A percentile compares a stretch with the other conserved stretches of the same genome.
Conservation (phyloP, 768 basidiomycete species). For the Pholiota molesta region DNA sequence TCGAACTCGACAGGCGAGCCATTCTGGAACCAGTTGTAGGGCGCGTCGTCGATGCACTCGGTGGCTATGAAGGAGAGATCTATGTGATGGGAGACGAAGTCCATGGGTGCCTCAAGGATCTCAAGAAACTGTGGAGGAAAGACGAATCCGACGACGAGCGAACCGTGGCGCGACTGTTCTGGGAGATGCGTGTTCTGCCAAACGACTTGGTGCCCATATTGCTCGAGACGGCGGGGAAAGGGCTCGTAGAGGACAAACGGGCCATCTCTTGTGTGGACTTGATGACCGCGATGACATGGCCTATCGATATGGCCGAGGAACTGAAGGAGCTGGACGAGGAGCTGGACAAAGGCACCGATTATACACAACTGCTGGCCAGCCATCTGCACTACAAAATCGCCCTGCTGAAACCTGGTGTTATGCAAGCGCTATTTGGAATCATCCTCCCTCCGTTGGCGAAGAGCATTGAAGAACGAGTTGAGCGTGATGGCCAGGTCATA, state of each 20-base stretch:
- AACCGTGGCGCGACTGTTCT: constrained; percentile 92
- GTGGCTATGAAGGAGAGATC: constrained; percentile 65
- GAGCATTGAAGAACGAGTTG: constrained; percentile 62
- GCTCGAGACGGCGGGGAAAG: constrained; percentile 76
- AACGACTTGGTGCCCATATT: constrained; percentile 93
- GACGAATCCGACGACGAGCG: constrained; percentile 98
- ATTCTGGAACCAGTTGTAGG: constrained; percentile 70
- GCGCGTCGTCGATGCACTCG: constrained; percentile 79
- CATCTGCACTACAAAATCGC: constrained; percentile 91
- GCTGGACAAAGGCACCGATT: constrained; percentile 81
- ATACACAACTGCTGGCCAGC: constrained; percentile 77
- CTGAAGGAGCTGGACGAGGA: constrained; percentile 90
- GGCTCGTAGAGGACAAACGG: constrained; percentile 77
- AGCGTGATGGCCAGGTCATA: constrained; percentile 85
- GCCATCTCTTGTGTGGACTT: constrained; percentile 86
- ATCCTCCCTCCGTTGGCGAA: constrained; percentile 81
- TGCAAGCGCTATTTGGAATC: constrained; percentile 75
- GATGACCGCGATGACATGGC: constrained; percentile 98
- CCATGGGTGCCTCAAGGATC: constrained; percentile 86
- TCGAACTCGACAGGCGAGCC: constrained; percentile 49
- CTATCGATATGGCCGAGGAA: constrained; percentile 94
- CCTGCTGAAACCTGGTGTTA: constrained; percentile 65
- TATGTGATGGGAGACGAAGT: constrained; percentile 84
- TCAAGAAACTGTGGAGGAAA: constrained; percentile 94
- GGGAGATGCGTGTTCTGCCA: constrained; percentile 81